Evolutionary conservation across 2,329 filamentous ascomycete species (phyloP), one percentile per base, ranked within the genome.

Genomic region (Zymoseptoria passerinii): DNA sequence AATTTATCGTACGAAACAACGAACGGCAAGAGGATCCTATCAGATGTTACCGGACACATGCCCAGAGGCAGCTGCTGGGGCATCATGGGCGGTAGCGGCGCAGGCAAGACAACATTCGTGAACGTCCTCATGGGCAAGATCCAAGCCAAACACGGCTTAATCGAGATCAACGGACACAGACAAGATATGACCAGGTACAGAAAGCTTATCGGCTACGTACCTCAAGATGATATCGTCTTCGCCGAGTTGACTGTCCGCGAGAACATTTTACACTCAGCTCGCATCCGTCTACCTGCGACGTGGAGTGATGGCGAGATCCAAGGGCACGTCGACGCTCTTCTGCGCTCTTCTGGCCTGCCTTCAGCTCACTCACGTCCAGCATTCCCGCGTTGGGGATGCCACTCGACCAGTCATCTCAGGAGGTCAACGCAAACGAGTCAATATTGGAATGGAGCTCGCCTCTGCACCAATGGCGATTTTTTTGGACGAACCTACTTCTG

Each of bases 101-200:
- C 81, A 1, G 81, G 81, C 28, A 84, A 83, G 67, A 80, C 79
- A 18, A 84, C 81, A 0, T 83, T 84, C 60, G 75, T 84, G 29
- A 84, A 83, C 57, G 79, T 83, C 27, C 74, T 84, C n/a, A 83
- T 83, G 81, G 82, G 82, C 10, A 83, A 84, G 68, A 75, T 72
- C 0, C 75, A 71, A 35, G 76, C 80, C 59, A 83, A 80, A 0
- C 54, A 59, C 8, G 82, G 82, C 2, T 63, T 72, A 0, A 78
- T 82, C 27, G 78, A 77, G 52, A 76, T 84, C 62, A 84, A 84
- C 61, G 78, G 77, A n/a, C 71, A 73, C 4, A 73, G 49, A 48
- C 62, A 65, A 50, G 62, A 75, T 65, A 71, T 81, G 70, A 75
- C 75, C 65, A 72, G 73, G 49, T 84, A 82, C 68, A 83, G 81